These are phyloP conservation scores for Phaffia tasmanica DNA, from an alignment of 768 basidiomycete genomes.

Conservation along the genomic window DNA sequence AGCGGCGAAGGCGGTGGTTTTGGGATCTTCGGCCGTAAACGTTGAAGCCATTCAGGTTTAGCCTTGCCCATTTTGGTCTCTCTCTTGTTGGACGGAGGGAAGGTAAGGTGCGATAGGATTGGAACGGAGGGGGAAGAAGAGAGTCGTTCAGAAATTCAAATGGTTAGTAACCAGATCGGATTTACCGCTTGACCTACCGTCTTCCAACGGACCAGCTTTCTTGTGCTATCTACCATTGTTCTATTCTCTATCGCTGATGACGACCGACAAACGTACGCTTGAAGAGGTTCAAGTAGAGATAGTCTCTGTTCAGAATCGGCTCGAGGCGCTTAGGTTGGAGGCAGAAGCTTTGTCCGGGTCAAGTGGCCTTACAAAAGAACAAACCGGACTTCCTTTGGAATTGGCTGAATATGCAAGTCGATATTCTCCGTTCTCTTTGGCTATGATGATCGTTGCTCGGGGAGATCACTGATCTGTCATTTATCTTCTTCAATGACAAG, in stretches of 20 bases:
- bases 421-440: neutral
- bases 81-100: slow-evolving; percentile 8
- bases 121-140: neutral
- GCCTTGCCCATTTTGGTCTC: neutral
- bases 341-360: neutral
- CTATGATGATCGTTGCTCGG: neutral
- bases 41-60: too few species aligned
- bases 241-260: too few species aligned
- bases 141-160: too few species aligned
- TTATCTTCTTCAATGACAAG: neutral
- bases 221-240: neutral
- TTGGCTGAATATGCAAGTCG: slow-evolving; percentile 24
- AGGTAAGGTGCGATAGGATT: neutral
- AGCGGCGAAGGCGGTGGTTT: too few species aligned
- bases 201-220: neutral
- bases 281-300: slow-evolving; percentile 1
- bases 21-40: too few species aligned
- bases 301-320: slow-evolving; percentile 13
- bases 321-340: slow-evolving; percentile 11
- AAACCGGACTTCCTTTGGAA: slow-evolving; percentile 20
- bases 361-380: neutral
- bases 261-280: neutral
- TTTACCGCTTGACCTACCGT: neutral
- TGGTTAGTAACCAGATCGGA: too few species aligned
- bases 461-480: neutral